Evolutionary conservation across 2,329 filamentous ascomycete species (phyloP).

Genomic region (Fusarium drepaniforme): DNA sequence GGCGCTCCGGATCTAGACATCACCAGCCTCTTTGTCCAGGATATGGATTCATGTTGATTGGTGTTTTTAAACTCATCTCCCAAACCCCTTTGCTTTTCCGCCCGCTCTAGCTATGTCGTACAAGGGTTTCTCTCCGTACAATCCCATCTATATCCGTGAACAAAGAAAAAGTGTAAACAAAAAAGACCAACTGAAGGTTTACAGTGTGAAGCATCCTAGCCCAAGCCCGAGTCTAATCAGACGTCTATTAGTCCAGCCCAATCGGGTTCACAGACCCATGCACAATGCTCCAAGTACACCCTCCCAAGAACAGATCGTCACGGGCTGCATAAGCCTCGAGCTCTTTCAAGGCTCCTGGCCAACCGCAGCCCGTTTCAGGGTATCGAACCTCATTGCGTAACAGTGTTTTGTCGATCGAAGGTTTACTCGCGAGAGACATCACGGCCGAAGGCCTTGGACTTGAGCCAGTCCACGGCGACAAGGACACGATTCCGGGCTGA

Average conservation of each 20-base stretch:
- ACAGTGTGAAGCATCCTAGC: slow-evolving; percentile 41
- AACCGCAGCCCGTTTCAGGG: slow-evolving; percentile 37
- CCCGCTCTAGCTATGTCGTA: slow-evolving; percentile 41
- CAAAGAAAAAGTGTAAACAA: slow-evolving; percentile 38
- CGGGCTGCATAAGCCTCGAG: slow-evolving; percentile 30
- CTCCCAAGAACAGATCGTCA: slow-evolving; percentile 43
- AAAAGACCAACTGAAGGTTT: slow-evolving; percentile 35
- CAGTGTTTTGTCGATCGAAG: slow-evolving; percentile 32
- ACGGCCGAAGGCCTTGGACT: slow-evolving; percentile 96
- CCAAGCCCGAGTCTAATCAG: slow-evolving; percentile 44
- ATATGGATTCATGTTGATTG: slow-evolving; percentile 22
- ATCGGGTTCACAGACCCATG: slow-evolving; percentile 40
- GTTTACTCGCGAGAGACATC: slow-evolving; percentile 87
- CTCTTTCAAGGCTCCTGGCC: slow-evolving; percentile 12
- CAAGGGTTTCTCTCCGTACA: slow-evolving; percentile 34
- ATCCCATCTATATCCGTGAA: slow-evolving; percentile 38
- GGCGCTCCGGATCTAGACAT: background rate
- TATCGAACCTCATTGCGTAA: slow-evolving; percentile 42
- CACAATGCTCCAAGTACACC: slow-evolving; percentile 47
- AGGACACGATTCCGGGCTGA: slow-evolving; percentile 92
- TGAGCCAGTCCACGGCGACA: slow-evolving; percentile 94
- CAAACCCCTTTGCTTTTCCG: slow-evolving; percentile 31
- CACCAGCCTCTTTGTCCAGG: slow-evolving; percentile 16
- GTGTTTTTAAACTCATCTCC: slow-evolving; percentile 5
- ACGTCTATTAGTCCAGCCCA: slow-evolving; percentile 47